Conservation (phyloP, 176 grass and related monocot species). For the Zizania latifolia region DNA sequence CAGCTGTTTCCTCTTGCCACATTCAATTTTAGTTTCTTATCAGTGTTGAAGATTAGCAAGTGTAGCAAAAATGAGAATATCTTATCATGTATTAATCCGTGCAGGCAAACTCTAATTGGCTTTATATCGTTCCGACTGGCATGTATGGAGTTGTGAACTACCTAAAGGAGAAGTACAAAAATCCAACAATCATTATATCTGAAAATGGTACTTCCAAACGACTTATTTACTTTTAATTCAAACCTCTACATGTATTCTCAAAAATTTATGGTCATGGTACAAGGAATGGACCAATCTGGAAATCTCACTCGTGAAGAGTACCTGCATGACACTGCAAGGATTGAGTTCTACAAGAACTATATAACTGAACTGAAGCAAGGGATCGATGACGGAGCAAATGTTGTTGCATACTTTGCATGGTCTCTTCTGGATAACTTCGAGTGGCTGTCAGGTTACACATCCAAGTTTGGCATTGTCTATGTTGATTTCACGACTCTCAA, state of each 20-base stretch:
- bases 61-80: background rate
- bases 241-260: background rate
- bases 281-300: conserved; percentile 68
- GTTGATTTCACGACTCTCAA: conserved; percentile 42
- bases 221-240: background rate
- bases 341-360: conserved; percentile 52
- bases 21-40: conserved; percentile 17
- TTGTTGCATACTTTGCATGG: conserved; percentile 66
- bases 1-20: background rate
- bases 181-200: conserved; percentile 52
- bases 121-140: conserved; percentile 72
- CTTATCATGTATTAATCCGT: background rate
- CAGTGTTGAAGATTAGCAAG: background rate
- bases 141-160: conserved; percentile 85
- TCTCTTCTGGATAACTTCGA: conserved; percentile 71
- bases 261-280: background rate
- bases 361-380: conserved; percentile 41
- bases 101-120: conserved; percentile 77
- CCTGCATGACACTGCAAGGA: conserved; percentile 30
- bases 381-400: conserved; percentile 48
- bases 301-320: conserved; percentile 41
- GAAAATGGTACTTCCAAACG: conserved; percentile 63
- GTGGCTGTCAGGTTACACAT: conserved; percentile 45
- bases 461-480: conserved; percentile 57
- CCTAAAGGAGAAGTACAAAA: conserved; percentile 67